Percentiles rank a stretch among this genome's conserved stretches.
These are phyloP conservation scores for Hyphopichia fennica DNA, from an alignment of 1,139 yeast genomes.

Conservation along the genomic window DNA sequence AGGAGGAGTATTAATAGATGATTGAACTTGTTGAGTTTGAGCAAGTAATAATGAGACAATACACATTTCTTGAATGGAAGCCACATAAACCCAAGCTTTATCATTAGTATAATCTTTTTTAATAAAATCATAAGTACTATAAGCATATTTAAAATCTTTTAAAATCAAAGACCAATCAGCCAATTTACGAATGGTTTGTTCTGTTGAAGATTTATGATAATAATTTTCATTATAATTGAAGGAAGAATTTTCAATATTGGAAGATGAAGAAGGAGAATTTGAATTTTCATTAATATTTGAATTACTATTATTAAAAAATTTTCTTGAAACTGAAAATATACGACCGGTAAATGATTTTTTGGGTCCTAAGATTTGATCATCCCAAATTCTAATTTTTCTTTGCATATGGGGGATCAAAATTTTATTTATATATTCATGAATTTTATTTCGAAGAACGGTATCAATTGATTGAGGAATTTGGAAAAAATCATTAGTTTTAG, in stretches of 20 bases:
- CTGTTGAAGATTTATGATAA: conserved; percentile 64
- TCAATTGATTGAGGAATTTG: conserved; percentile 39
- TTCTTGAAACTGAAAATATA: conserved; percentile 66
- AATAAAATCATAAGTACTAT: conserved; percentile 77
- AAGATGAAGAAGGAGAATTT: conserved; percentile 7
- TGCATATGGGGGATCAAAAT: conserved; percentile 79
- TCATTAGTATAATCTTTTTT: conserved; percentile 77
- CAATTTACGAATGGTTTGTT: conserved; percentile 72
- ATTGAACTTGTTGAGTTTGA: conserved; percentile 41
- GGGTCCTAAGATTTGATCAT: conserved; percentile 68
- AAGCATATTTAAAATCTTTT: conserved; percentile 84
- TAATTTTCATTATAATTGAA: conserved; percentile 49
- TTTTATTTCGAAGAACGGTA: conserved; percentile 37
- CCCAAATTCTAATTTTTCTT: conserved; percentile 70
- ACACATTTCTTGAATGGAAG: conserved; percentile 86
- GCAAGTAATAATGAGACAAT: conserved; percentile 73
- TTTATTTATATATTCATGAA: conserved; percentile 57
- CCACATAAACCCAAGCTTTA: conserved; percentile 81
- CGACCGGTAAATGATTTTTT: conserved; percentile 73
- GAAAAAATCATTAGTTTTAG: conserved; percentile 9
- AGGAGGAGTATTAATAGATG: conserved; percentile 17
- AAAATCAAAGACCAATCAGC: conserved; percentile 94
- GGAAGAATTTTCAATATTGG: conserved; percentile 14
- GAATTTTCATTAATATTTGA: conserved; percentile 6
- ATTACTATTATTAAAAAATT: conserved; percentile 45